Percentiles rank a stretch among this genome's conserved stretches.
These are phyloP conservation scores for Fusarium sp. DNA, from an alignment of 2,329 filamentous ascomycete genomes.

Conservation along the genomic window DNA sequence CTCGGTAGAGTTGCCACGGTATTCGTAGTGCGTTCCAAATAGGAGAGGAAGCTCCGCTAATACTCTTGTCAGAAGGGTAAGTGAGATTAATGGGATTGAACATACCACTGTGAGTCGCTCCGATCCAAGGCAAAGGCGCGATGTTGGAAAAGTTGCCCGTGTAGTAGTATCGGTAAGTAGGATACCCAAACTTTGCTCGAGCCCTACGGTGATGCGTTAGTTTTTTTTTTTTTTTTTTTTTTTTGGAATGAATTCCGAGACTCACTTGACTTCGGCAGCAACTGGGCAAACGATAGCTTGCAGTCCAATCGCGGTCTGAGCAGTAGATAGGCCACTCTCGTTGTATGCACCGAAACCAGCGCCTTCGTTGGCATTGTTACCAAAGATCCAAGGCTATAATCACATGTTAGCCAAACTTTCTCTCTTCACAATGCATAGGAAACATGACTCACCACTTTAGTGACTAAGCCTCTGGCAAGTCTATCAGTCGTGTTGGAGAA, in stretches of 20 bases:
- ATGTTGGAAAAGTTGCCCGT: slow-evolving; percentile 29
- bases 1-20: slow-evolving; percentile 17
- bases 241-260: fast-evolving
- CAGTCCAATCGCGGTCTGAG: slow-evolving; percentile 10
- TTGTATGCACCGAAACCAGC: slow-evolving; percentile 23
- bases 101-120: slow-evolving; percentile 19
- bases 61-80: fast-evolving
- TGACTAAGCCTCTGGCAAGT: slow-evolving; percentile 5
- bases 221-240: too few species aligned
- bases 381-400: slow-evolving; percentile 21
- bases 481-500: slow-evolving; percentile 23
- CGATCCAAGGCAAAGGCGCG: slow-evolving; percentile 14
- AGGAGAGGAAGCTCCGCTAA: slow-evolving; percentile 14
- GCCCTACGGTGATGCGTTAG: fast-evolving
- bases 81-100: fast-evolving
- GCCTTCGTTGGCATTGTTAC: slow-evolving; percentile 32
- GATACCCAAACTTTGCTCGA: slow-evolving; percentile 16
- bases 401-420: background rate
- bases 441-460: background rate
- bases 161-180: slow-evolving; percentile 24
- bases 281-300: slow-evolving; percentile 19
- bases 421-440: fast-evolving
- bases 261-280: slow-evolving; percentile 19
- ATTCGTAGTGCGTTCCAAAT: slow-evolving; percentile 25
- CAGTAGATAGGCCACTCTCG: background rate